Base-by-base conservation (phyloP, 2,329 filamentous ascomycete species). In the Didymellaceae sp. region DNA sequence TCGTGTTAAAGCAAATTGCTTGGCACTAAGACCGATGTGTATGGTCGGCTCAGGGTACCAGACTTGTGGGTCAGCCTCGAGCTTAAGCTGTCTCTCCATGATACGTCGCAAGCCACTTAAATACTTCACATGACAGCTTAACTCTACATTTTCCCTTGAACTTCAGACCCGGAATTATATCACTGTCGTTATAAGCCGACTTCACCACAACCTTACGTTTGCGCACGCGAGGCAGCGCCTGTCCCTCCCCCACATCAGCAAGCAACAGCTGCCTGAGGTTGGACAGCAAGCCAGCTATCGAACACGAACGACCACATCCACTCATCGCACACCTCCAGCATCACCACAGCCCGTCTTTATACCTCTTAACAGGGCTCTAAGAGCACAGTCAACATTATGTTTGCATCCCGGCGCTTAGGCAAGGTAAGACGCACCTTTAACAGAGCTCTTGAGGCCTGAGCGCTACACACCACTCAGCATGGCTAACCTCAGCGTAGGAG, bases 351-450 rank as follows among this genome's bases (percentile, higher is more conserved):
- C n/a, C n/a, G n/a, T n/a, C n/a, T n/a, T n/a, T n/a, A n/a, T n/a
- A n/a, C n/a, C n/a, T n/a, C n/a, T n/a, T n/a, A n/a, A 28, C 24
- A 24, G 18, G 17, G 30, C 26, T 11, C 20, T n/a, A 35, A 31
- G 24, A 17, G 11, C 11, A 30, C 16, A 18, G n/a, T 45, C 52
- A 60, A 48, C 4, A 81, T n/a, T n/a, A n/a, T 82, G 78, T 82
- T 82, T 58, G 78, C 80, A 20, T 69, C 71, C 20, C 80, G 80
- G 68, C 66, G 78, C 42, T 67, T 81, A 20, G 71, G 74, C 51
- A 79, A 80, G 68, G 80, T 81, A 69, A 51, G 61, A 5, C 25
- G 5, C 18, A 7, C 26, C 6, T 6, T 17, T n/a, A 8, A 7
- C 14, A 21, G 31, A 43, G 14, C 16, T 21, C 14, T 24, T 14